Evolutionary conservation across 129 eudicot species (phyloP).

Genomic region (Mikania micrantha): DNA sequence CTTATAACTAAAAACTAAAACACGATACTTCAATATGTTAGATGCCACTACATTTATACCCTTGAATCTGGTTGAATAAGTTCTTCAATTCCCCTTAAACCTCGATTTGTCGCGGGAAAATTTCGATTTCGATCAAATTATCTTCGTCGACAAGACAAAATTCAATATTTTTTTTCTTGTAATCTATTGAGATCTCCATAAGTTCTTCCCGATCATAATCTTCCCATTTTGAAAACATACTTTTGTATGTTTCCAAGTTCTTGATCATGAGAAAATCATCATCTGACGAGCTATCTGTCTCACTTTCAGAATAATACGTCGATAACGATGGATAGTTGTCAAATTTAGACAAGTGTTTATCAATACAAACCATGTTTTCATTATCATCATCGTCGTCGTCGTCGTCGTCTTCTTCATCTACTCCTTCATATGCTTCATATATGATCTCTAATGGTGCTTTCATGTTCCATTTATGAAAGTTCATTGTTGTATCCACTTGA

Average conservation of each 20-base stretch:
- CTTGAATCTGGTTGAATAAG: neutral
- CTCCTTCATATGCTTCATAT: constrained; percentile 74
- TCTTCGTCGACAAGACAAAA: constrained; percentile 61
- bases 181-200: constrained; percentile 67
- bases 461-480: constrained; percentile 67
- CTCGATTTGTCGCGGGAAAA: constrained; percentile 31
- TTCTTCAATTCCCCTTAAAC: constrained; percentile 17
- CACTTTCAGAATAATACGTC: constrained; percentile 65
- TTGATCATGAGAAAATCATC: constrained; percentile 36
- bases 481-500: constrained; percentile 18
- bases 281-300: constrained; percentile 53
- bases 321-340: constrained; percentile 58
- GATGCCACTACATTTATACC: neutral
- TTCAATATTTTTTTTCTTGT: constrained; percentile 30
- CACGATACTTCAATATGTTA: neutral
- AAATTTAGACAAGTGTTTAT: constrained; percentile 1
- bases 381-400: constrained; percentile 19
- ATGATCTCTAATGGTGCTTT: constrained; percentile 84
- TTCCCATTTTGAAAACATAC: constrained; percentile 41
- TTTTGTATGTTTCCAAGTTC: constrained; percentile 39
- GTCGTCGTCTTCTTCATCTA: constrained; percentile 40
- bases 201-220: constrained; percentile 55
- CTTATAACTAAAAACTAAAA: neutral
- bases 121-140: constrained; percentile 72
- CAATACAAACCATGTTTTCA: constrained; percentile 19